Conservation (phyloP, 1,139 yeast species). For the Hyphopichia khmerensis region DNA sequence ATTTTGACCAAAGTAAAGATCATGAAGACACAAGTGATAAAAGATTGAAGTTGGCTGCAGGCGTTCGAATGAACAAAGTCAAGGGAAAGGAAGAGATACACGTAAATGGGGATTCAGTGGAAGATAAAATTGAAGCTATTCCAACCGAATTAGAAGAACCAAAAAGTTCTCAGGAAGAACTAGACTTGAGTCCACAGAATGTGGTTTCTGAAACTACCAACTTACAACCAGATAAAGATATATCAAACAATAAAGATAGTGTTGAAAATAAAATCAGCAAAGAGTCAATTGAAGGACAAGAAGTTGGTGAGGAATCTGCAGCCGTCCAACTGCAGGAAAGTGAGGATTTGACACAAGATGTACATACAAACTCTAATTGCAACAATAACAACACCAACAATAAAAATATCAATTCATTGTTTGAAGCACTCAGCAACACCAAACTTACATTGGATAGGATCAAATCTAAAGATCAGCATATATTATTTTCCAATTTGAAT, state of each 20-base stretch:
- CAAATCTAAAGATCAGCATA: background rate
- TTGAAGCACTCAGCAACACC: background rate
- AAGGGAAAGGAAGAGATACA: background rate
- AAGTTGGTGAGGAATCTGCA: no score
- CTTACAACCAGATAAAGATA: no score
- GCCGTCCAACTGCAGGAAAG: no score
- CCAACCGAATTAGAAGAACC: background rate
- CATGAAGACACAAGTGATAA: background rate
- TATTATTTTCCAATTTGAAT: slow-evolving; percentile 5
- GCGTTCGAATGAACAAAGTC: background rate
- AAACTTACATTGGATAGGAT: background rate
- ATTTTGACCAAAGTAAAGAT: background rate
- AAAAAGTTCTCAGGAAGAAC: background rate
- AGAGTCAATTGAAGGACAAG: no score
- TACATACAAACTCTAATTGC: background rate
- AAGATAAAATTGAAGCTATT: background rate
- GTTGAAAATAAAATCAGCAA: no score
- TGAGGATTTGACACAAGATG: no score
- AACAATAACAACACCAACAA: background rate
- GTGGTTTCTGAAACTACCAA: no score
- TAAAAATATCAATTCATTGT: background rate
- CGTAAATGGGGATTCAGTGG: background rate
- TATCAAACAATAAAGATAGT: no score
- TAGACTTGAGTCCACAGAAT: background rate
- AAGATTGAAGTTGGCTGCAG: background rate